Evolutionary conservation across 2,329 filamentous ascomycete genomes (phyloP).

Genomic region (Plenodomus biglobosus): DNA sequence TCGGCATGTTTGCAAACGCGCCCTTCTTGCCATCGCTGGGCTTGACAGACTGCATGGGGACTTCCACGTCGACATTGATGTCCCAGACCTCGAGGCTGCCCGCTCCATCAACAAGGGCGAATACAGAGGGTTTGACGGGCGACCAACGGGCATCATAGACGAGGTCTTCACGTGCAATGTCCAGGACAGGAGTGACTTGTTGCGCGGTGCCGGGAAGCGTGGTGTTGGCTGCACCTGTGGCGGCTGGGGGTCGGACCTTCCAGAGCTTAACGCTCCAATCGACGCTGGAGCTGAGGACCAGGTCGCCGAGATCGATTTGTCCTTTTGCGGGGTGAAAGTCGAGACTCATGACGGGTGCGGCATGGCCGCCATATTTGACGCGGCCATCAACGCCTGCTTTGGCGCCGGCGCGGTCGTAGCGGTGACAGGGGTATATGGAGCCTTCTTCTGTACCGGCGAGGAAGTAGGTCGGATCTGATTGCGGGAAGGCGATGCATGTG

Average conservation of each 20-base stretch:
- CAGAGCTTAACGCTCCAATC: slow-evolving; percentile 98
- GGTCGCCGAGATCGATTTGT: slow-evolving; percentile 88
- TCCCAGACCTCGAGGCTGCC: slow-evolving; percentile 96
- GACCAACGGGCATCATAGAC: slow-evolving; percentile 98
- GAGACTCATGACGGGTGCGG: slow-evolving; percentile 92
- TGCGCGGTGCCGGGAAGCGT: slow-evolving; percentile 42
- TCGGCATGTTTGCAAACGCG: slow-evolving; percentile 40
- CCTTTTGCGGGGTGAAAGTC: slow-evolving; percentile 93
- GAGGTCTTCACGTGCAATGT: slow-evolving; percentile 91
- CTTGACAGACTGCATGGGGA: slow-evolving; percentile 78
- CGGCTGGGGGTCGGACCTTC: slow-evolving; percentile 83
- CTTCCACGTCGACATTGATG: slow-evolving; percentile 86
- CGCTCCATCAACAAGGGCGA: slow-evolving; percentile 89
- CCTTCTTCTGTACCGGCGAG: slow-evolving; percentile 96
- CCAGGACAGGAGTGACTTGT: slow-evolving; percentile 73
- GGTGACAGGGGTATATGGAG: slow-evolving; percentile 91
- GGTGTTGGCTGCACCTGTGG: slow-evolving; percentile 56
- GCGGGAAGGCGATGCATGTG: slow-evolving; percentile 90
- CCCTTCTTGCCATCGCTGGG: slow-evolving; percentile 58
- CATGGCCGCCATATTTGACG: slow-evolving; percentile 85
- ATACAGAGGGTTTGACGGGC: slow-evolving; percentile 89
- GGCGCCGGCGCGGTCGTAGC: slow-evolving; percentile 94
- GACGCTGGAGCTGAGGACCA: slow-evolving; percentile 87
- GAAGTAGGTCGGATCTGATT: slow-evolving; percentile 96
- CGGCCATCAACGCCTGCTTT: slow-evolving; percentile 93